A percentile compares a stretch with the other conserved stretches of the same genome.
These are phyloP conservation scores for Solanum virginianum DNA, from an alignment of 257 asterid genomes.

Conservation along the genomic window DNA sequence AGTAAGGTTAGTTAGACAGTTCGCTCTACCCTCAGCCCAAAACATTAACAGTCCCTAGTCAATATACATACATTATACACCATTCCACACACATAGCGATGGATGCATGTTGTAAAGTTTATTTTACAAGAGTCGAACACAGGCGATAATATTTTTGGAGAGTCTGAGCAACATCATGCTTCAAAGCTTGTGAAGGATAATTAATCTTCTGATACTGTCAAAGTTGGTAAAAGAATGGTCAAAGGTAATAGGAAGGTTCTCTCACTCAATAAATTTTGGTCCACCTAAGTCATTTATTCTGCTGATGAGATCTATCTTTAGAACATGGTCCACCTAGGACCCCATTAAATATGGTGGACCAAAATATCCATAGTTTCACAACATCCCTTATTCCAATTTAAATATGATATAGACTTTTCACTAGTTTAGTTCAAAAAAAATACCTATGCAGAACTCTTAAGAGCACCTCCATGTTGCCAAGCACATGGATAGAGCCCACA, in stretches of 20 bases:
- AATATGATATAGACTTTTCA: conserved; percentile 53
- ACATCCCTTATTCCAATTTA: conserved; percentile 37
- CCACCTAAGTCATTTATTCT: conserved; percentile 11
- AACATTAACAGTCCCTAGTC: not conserved
- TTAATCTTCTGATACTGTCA: not conserved
- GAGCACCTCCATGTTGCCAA: conserved; percentile 32
- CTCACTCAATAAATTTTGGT: conserved; percentile 3
- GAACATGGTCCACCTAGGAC: conserved; percentile 43
- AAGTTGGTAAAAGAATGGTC: not conserved
- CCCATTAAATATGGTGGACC: conserved; percentile 59
- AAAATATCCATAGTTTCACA: conserved; percentile 34
- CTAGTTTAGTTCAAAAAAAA: conserved; percentile 28
- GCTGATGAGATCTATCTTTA: conserved; percentile 16
- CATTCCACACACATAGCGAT: not conserved
- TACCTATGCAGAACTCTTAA: conserved; percentile 18
- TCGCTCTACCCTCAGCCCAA: not conserved
- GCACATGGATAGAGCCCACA: conserved; percentile 65
- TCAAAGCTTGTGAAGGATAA: not conserved
- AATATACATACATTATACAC: not conserved
- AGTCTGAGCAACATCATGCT: not conserved
- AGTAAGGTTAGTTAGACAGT: not conserved
- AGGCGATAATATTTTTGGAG: no score
- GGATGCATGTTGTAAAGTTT: not conserved
- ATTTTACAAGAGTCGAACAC: no score
- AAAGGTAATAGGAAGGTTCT: not conserved